Conservation (phyloP, 305 asterid genomes). For the Salvia sclarea region DNA sequence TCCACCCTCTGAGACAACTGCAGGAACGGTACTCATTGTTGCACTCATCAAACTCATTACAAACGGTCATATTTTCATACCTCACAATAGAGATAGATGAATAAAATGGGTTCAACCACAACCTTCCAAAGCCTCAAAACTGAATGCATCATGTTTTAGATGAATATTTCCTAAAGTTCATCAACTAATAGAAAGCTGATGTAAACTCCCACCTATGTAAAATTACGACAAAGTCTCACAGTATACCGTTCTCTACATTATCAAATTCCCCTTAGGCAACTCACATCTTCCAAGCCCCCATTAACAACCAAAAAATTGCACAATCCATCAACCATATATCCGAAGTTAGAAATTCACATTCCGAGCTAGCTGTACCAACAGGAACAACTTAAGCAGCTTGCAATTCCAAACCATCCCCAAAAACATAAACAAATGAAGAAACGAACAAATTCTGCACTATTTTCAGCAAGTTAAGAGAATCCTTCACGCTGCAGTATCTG, state of each 20-base stretch:
- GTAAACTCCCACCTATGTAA: neutral
- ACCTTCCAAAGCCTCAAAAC: neutral
- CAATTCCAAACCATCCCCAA: neutral
- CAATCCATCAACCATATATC: neutral
- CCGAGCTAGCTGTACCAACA: neutral
- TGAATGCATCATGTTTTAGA: neutral
- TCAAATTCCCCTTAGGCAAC: slow-evolving; percentile 1
- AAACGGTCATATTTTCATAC: neutral
- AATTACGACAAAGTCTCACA: neutral
- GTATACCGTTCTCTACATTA: neutral
- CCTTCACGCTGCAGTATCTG: slow-evolving; percentile 4
- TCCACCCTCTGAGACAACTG: neutral
- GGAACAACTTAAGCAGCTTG: neutral
- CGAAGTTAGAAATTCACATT: neutral
- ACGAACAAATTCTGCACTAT: neutral
- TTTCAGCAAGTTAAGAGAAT: slow-evolving; percentile 6
- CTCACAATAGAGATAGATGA: neutral
- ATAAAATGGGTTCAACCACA: neutral
- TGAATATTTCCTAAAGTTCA: neutral
- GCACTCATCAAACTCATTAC: slow-evolving; percentile 10
- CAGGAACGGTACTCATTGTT: neutral
- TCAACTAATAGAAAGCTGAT: slow-evolving; percentile 2
- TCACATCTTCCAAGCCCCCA: slow-evolving; percentile 12
- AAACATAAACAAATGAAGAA: neutral
- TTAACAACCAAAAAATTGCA: neutral